Evolutionary conservation across 1,139 yeast species (phyloP), one percentile per base, ranked within the genome.

Genomic region (Kodamaea plutei): DNA sequence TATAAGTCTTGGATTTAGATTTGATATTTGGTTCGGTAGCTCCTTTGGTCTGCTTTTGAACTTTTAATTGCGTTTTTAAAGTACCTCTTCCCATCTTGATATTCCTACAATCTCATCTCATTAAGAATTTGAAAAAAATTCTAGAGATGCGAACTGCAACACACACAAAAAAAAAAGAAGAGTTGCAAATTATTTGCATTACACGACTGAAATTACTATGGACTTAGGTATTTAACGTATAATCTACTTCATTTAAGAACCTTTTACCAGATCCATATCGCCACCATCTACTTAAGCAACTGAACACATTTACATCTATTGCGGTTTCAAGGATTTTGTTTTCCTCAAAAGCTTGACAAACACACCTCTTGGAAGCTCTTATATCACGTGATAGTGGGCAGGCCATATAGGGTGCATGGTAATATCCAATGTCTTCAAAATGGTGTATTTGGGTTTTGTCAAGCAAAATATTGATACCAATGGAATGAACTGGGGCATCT

Each of bases 401-500:
- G 15, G 94, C 73, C 47, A 69, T 62, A 53, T 84, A 87, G 1
- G 98, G 98, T 2, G 73, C 64, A 58, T 91, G 97, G 45, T 54
- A 71, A 56, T 91, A 91, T 0, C 96, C 97, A 17, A 91, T 71
- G 48, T 88, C 96, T 41, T 88, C 94, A 54, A 91, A 89, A 56
- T 88, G 95, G 48, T 84, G 89, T 30, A 91, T 72, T 46, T 81
- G 77, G 26, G 74, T 56, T 38, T 68, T 75, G 48, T 84, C 85
- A 34, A 87, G 64, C 31, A 91, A 58, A 20, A 89, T 54, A 2
- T 79, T 59, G 4, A 80, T 74, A 0, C 79, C 97, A 20, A 89
- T 72, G 1, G 95, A 70, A 55, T 91, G 97, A 5, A 91, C 95
- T 0, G 98, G 97, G 0, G 97, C 97, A 60, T 91, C 98, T 4